Base-by-base conservation (phyloP, 139 green algal genomes). In the Micractinium conductrix region DNA sequence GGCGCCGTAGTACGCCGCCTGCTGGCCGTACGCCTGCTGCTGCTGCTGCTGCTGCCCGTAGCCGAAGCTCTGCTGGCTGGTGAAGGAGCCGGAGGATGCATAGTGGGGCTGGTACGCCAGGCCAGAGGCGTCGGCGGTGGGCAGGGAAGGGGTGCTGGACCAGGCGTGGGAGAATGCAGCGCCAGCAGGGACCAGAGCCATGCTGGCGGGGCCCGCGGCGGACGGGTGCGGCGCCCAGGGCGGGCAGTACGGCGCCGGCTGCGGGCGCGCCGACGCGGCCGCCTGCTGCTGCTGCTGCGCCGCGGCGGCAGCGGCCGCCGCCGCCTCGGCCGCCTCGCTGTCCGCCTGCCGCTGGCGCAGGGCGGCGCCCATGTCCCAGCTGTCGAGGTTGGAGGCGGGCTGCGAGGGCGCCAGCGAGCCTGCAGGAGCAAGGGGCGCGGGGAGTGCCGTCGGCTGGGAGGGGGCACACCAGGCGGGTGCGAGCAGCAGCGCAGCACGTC, bases 351-450 rank as follows among this genome's bases (percentile, higher is more conserved):
- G 80, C 26, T 19, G 43, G 42, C 17, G 21, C 28, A 86, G 70
- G 30, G 45, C 68, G 1, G 81, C 81, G 33, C 81, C 81, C 70
- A 86, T 81, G 81, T 86, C 81, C 81, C 81, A 86, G 70, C 81
- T 74, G 35, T 70, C 40, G 4, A 83, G 60, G 65, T 42, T 53
- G 48, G 58, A 45, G 2, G 81, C 67, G 12, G 79, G 79, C 44
- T 45, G 33, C 0, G 33, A 45, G 2, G 55, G 81, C 45, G 24
- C 70, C 35, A 53, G 5, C n/a, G 62, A 7, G 10, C 40, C 30
- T n/a, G n/a, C n/a, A n/a, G n/a, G n/a, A n/a, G n/a, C n/a, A n/a
- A n/a, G n/a, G n/a, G n/a, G n/a, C n/a, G n/a, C n/a, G n/a, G n/a
- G n/a, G n/a, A n/a, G n/a, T n/a, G n/a, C n/a, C n/a, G n/a, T n/a